Evolutionary conservation across 805 yeast species (phyloP).

Genomic region (Teunomyces stri): DNA sequence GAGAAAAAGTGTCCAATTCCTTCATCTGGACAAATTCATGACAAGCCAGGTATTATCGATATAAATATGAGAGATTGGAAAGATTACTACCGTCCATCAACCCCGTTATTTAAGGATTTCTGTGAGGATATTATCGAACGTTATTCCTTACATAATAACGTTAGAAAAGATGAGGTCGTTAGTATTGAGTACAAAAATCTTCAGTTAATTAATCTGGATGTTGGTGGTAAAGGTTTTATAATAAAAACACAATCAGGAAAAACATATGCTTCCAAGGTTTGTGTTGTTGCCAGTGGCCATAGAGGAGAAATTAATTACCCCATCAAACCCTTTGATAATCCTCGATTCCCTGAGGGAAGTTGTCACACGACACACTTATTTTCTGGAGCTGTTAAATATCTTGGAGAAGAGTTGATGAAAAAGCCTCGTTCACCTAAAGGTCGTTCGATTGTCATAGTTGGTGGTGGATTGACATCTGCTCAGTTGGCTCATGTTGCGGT

Average conservation of each 20-base stretch:
- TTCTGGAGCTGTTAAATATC: conserved; percentile 21
- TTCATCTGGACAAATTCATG: conserved; percentile 17
- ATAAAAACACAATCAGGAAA: conserved; percentile 30
- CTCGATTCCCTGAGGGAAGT: conserved; percentile 20
- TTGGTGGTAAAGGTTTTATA: conserved; percentile 30
- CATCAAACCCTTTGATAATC: conserved; percentile 15
- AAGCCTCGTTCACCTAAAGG: conserved; percentile 8
- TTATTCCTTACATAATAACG: conserved; percentile 27
- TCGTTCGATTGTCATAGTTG: conserved; percentile 33
- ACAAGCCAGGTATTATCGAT: conserved; percentile 36
- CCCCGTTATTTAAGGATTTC: conserved; percentile 37
- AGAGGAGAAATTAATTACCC: conserved; percentile 35
- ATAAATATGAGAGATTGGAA: conserved; percentile 43
- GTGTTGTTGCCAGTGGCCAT: conserved; percentile 38
- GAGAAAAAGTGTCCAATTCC: conserved; percentile 17
- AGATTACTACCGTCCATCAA: conserved; percentile 45
- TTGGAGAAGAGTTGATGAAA: conserved; percentile 12
- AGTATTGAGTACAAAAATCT: conserved; percentile 29
- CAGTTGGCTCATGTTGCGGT: conserved; percentile 42
- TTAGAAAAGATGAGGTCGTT: conserved; percentile 32
- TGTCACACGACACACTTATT: conserved; percentile 41
- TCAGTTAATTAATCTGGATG: conserved; percentile 19
- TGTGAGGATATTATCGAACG: conserved; percentile 33
- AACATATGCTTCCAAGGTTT: conserved; percentile 30
- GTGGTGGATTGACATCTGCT: conserved; percentile 48